A percentile compares a stretch with the other conserved stretches of the same genome.
phyloP scores from a whole-genome alignment of 2,329 filamentous ascomycete species.

The Cercospora sesami region DNA sequence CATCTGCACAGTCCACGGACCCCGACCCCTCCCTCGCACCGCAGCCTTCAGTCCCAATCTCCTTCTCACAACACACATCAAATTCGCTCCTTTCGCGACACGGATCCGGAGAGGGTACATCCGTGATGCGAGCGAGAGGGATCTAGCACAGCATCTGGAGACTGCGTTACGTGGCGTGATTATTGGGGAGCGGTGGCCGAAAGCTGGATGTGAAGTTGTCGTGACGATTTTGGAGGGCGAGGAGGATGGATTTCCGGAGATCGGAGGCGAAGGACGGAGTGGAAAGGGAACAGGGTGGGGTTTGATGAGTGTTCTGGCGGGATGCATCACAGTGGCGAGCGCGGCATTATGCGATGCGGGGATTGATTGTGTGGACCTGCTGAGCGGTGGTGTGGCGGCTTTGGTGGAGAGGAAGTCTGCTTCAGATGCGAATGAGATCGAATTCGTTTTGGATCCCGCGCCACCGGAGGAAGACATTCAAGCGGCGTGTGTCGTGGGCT shows the following conservation, averaged over 20 bases:
- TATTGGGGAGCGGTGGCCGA: slow-evolving; percentile 95
- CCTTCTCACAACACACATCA: slow-evolving; percentile 88
- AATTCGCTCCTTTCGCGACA: slow-evolving; percentile 93
- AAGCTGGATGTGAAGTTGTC: slow-evolving; percentile 93
- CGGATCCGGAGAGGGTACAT: slow-evolving; percentile 79
- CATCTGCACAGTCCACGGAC: slow-evolving; percentile 89
- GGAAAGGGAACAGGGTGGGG: slow-evolving; percentile 64
- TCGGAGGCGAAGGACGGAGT: slow-evolving; percentile 43
- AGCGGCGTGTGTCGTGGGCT: slow-evolving; percentile 86
- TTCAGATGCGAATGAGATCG: slow-evolving; percentile 22
- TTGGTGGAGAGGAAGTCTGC: slow-evolving; percentile 53
- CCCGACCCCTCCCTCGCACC: slow-evolving; percentile 82
- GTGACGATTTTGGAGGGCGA: slow-evolving; percentile 93
- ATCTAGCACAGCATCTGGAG: slow-evolving; percentile 87
- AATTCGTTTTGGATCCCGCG: slow-evolving; percentile 74
- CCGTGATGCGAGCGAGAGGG: slow-evolving; percentile 80
- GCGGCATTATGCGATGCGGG: slow-evolving; percentile 91
- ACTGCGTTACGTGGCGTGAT: slow-evolving; percentile 85
- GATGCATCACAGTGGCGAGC: slow-evolving; percentile 89
- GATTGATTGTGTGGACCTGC: slow-evolving; percentile 90
- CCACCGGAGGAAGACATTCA: slow-evolving; percentile 73
- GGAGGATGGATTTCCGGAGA: slow-evolving; percentile 69
- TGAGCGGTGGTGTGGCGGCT: slow-evolving; percentile 85
- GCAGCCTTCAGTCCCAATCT: slow-evolving; percentile 91
- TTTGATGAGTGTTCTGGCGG: slow-evolving; percentile 85